Base-by-base conservation (phyloP, 305 asterid species). In the Fraxinus sp. region DNA sequence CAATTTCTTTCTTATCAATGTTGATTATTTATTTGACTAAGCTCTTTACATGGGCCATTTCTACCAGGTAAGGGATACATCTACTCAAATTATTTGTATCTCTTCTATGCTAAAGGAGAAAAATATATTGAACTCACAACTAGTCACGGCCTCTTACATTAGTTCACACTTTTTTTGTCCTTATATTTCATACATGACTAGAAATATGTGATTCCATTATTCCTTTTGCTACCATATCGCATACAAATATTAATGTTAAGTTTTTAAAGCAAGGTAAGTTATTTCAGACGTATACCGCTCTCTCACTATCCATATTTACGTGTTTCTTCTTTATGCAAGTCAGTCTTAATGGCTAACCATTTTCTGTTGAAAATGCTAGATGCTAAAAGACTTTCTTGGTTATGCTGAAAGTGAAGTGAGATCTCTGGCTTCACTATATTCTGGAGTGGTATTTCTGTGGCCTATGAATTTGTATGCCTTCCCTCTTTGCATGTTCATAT, bases 381-480 rank as follows among this genome's bases (percentile, higher is more conserved):
- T 86, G 3, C 83, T 95, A 84, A 91, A 87, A 91, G 89, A 91
- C 84, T 95, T 95, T 87, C 91, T 88, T 77, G 84, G 81, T 39
- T 87, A 84, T 70, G 97, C 96, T 80, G 97, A 95, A 86, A 89
- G 86, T 28, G 92, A 95, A 87, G 98, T 91, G 86, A 85, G 91
- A 85, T 91, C 98, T 49, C 89, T 95, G 88, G 95, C 93, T 82
- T 86, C 88, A 37, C 91, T 92, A 64, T 95, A 92, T 85, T 87
- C 97, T 22, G 92, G 84, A 84, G 98, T 89, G 96, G 98, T 95
- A 93, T 41, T 85, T 82, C 79, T 41, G 33, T 68, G 83, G 71
- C 83, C 71, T 22, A 39, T 83, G 24, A 59, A 3, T 28, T 41
- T 74, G 57, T 28, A 22, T 20, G 49, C 41, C 64, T 28, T 28